These are phyloP conservation scores for Nicotiana obtusifolia DNA, from an alignment of 257 asterid species.

Conservation along the genomic window DNA sequence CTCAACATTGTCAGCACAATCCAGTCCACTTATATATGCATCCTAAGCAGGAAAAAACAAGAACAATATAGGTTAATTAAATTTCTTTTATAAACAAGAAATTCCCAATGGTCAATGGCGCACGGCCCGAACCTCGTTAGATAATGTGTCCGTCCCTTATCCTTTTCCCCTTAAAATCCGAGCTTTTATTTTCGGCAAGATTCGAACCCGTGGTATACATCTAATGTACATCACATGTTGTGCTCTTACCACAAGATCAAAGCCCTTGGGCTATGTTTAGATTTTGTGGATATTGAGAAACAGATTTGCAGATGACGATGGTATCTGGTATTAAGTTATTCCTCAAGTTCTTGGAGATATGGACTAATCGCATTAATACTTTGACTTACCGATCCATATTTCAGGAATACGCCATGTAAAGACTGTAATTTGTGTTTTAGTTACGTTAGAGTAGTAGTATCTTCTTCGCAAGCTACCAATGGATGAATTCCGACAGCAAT, in stretches of 20 bases:
- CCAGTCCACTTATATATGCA: slow-evolving; percentile 36
- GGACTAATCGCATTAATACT: not conserved
- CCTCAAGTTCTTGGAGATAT: not conserved
- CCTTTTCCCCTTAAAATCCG: no score
- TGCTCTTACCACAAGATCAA: no score
- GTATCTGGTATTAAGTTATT: not conserved
- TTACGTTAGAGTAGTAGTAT: slow-evolving; percentile 1
- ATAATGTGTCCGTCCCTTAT: no score
- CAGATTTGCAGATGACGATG: not conserved
- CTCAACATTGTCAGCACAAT: slow-evolving; percentile 11
- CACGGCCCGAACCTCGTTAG: no score
- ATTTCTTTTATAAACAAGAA: no score
- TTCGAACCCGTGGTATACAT: no score
- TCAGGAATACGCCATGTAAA: slow-evolving; percentile 27
- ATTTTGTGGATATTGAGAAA: not conserved
- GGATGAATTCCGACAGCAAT: slow-evolving; percentile 46
- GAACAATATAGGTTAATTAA: no score
- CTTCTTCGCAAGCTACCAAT: slow-evolving; percentile 25
- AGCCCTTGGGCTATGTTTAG: no score
- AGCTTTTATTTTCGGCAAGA: no score
- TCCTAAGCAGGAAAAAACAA: slow-evolving; percentile 26
- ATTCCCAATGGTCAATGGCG: no score
- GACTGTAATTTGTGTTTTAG: slow-evolving; percentile 4
- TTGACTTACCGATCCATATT: slow-evolving; percentile 44
- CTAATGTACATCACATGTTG: no score